Percentiles rank a stretch among this genome's conserved stretches.
These are phyloP conservation scores for Pouteria campechiana DNA, from an alignment of 179 eudicot species.

Conservation along the genomic window DNA sequence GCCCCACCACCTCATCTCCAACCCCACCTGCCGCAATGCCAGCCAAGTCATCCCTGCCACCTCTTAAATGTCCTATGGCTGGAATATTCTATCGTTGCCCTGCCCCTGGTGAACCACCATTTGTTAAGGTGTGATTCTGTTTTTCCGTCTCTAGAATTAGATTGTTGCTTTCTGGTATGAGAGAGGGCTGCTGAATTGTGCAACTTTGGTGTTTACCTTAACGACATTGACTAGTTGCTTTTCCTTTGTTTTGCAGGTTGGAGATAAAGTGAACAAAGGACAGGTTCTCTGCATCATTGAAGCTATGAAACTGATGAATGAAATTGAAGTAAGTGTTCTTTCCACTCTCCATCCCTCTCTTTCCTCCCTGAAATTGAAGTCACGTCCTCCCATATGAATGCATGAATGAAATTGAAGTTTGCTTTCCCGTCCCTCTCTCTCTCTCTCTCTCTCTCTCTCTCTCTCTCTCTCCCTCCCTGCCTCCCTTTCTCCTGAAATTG, in stretches of 20 bases:
- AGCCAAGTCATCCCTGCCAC: conserved; percentile 41
- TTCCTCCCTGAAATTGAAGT: too few relatives aligned
- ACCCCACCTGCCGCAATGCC: conserved; percentile 35
- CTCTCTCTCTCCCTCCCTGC: neutral
- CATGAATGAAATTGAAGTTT: neutral
- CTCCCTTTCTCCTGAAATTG: too few relatives aligned
- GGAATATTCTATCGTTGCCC: conserved; percentile 69
- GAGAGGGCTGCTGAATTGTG: too few relatives aligned
- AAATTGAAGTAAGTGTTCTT: conserved; percentile 55
- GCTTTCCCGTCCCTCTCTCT: neutral
- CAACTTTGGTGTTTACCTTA: too few relatives aligned
- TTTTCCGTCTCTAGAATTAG: neutral
- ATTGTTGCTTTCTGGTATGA: neutral
- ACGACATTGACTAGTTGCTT: neutral
- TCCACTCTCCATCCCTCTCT: neutral
- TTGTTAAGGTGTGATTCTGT: conserved; percentile 73
- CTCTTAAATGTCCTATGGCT: conserved; percentile 69
- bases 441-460: neutral
- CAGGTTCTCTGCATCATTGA: conserved; percentile 77
- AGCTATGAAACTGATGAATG: conserved; percentile 84
- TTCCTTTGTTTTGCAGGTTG: conserved; percentile 31
- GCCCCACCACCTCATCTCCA: conserved; percentile 9
- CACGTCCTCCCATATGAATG: neutral
- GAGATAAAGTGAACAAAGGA: conserved; percentile 75
- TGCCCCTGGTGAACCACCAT: conserved; percentile 52